These are phyloP conservation scores for Cnidoscolus chayamansa DNA, from an alignment of 441 rosid genomes.

Conservation along the genomic window DNA sequence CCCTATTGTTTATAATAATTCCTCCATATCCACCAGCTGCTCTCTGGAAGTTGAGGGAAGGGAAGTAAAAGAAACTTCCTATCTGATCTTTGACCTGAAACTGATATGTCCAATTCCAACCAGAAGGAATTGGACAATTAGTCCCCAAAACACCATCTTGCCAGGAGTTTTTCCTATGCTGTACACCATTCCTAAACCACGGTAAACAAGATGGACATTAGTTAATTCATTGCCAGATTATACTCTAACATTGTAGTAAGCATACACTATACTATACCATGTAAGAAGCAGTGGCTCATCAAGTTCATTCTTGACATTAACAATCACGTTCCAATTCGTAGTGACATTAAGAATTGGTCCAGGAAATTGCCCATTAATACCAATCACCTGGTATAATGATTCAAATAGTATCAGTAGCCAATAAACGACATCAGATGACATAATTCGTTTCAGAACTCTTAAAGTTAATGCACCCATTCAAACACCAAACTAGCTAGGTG, in stretches of 20 bases:
- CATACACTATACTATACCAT: constrained; percentile 42
- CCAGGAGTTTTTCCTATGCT: constrained; percentile 85
- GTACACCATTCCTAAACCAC: constrained; percentile 67
- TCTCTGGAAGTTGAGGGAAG: constrained; percentile 66
- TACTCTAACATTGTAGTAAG: background rate
- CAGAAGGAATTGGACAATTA: constrained; percentile 88
- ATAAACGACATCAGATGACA: background rate
- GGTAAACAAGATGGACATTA: constrained; percentile 11
- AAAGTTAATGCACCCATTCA: background rate
- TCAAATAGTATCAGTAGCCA: background rate
- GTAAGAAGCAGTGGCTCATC: constrained; percentile 81
- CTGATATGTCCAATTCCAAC: constrained; percentile 94
- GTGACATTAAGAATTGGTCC: constrained; percentile 80
- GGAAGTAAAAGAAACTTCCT: constrained; percentile 89
- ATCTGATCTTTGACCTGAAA: constrained; percentile 94
- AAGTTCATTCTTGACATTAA: constrained; percentile 77
- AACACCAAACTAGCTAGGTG: background rate
- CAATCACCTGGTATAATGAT: constrained; percentile 56
- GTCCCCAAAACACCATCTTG: constrained; percentile 92
- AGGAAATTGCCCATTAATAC: constrained; percentile 72
- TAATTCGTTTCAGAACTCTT: background rate
- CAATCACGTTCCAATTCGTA: constrained; percentile 79
- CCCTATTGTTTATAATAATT: constrained; percentile 69
- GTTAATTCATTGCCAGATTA: background rate
- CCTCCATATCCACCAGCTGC: constrained; percentile 90